These are phyloP conservation scores for Solanum medicagineum DNA, from an alignment of 257 asterid genomes.

Conservation along the genomic window DNA sequence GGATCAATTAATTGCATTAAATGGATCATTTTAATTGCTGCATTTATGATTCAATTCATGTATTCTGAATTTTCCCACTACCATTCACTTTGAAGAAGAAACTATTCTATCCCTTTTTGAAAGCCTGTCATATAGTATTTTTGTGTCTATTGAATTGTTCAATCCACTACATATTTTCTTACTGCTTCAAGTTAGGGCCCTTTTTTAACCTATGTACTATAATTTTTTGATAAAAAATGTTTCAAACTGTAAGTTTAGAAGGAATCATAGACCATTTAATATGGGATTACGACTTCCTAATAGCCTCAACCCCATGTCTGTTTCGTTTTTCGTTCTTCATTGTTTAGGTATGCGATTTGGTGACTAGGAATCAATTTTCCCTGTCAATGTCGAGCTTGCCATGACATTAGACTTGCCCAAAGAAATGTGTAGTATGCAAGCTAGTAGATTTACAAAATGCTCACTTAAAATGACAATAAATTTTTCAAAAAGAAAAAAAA, in stretches of 20 bases:
- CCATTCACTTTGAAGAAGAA: background rate
- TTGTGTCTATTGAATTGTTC: background rate
- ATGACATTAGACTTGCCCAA: background rate
- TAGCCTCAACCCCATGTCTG: background rate
- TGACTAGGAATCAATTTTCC: background rate
- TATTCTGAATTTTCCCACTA: background rate
- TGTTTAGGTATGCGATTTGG: background rate
- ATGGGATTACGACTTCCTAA: background rate
- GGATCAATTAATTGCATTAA: background rate
- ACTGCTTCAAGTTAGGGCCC: background rate
- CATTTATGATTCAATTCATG: background rate
- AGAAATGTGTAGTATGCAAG: background rate
- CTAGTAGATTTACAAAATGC: background rate
- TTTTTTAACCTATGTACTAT: too few species aligned
- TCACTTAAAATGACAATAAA: background rate
- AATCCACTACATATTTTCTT: background rate
- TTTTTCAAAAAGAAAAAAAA: too few species aligned
- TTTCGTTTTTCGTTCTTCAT: background rate
- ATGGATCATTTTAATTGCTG: background rate
- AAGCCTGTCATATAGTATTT: background rate
- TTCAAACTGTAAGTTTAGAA: background rate
- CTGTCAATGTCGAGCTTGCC: background rate
- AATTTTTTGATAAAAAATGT: background rate
- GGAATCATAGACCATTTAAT: background rate
- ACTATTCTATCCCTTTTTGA: background rate